Percentiles rank a stretch among this genome's conserved stretches.
phyloP scores from a whole-genome alignment of 768 basidiomycete genomes.

The Terana coerulea region DNA sequence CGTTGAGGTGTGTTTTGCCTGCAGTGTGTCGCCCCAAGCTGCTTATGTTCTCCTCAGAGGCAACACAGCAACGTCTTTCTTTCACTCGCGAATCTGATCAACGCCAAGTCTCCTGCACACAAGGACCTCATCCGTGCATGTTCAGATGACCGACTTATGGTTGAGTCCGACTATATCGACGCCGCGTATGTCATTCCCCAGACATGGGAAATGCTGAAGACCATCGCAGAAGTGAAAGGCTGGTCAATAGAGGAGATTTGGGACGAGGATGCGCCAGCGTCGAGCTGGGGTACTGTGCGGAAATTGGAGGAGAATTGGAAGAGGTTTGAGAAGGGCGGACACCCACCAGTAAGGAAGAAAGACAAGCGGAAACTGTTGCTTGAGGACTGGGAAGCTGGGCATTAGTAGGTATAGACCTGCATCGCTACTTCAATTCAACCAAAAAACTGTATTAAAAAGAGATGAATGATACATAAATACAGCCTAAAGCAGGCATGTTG shows the following conservation, averaged over 20 bases:
- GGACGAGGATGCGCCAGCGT: constrained; percentile 27
- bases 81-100: constrained; percentile 85
- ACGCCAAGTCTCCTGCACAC: constrained; percentile 64
- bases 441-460: too few species aligned
- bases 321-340: constrained; percentile 49
- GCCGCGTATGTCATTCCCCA: constrained; percentile 51
- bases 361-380: constrained; percentile 1
- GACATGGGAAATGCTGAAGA: constrained; percentile 76
- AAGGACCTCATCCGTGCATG: constrained; percentile 61
- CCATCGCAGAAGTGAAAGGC: constrained; percentile 69
- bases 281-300: constrained; percentile 60
- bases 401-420: constrained; percentile 3
- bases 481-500: too few species aligned
- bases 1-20: constrained; percentile 58
- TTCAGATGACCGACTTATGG: constrained; percentile 64
- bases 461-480: too few species aligned
- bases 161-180: constrained; percentile 83
- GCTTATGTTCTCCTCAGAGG: constrained; percentile 39
- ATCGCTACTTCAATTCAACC: too few species aligned
- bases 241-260: constrained; percentile 72
- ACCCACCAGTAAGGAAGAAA: constrained; percentile 24
- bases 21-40: neutral
- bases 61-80: constrained; percentile 75
- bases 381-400: constrained; percentile 16
- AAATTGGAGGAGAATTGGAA: constrained; percentile 72